Evolutionary conservation across 441 rosid genomes (phyloP).

Genomic region (Gossypium davidsonii): DNA sequence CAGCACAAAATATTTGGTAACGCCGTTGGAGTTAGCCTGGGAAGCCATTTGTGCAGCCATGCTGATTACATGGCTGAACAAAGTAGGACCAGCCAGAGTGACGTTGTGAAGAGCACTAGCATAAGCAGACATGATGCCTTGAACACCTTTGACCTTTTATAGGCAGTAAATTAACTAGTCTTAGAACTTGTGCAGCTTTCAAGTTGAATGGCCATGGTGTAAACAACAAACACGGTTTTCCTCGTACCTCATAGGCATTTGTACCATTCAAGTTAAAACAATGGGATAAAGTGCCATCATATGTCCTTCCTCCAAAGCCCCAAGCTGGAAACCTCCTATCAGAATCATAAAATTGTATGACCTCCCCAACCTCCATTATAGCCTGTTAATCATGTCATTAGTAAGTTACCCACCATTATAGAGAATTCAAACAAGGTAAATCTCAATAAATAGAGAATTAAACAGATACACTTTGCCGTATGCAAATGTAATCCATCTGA

Average conservation of each 20-base stretch:
- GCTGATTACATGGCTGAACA: constrained; percentile 65
- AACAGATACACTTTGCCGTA: not conserved
- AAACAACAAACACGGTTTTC: not conserved
- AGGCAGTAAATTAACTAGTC: not conserved
- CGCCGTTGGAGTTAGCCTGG: constrained; percentile 36
- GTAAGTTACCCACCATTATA: not conserved
- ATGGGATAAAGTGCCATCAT: constrained; percentile 54
- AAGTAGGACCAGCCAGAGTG: constrained; percentile 70
- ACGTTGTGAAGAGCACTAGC: constrained; percentile 49
- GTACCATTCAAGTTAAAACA: constrained; percentile 69
- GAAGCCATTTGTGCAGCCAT: constrained; percentile 63
- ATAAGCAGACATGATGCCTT: constrained; percentile 79
- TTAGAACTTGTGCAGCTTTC: not conserved
- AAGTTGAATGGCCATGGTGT: not conserved
- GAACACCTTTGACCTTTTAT: constrained; percentile 67
- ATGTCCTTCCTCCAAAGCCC: constrained; percentile 74
- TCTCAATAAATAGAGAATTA: not conserved
- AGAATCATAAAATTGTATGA: constrained; percentile 74
- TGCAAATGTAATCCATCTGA: not conserved
- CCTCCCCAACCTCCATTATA: constrained; percentile 77
- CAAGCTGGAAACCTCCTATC: constrained; percentile 71
- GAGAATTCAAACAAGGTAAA: not conserved
- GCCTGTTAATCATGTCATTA: constrained; percentile 41
- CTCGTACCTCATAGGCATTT: constrained; percentile 45
- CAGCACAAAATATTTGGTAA: constrained; percentile 57